phyloP scores from a whole-genome alignment of 768 basidiomycete species.

The Lentinula detonsa region DNA sequence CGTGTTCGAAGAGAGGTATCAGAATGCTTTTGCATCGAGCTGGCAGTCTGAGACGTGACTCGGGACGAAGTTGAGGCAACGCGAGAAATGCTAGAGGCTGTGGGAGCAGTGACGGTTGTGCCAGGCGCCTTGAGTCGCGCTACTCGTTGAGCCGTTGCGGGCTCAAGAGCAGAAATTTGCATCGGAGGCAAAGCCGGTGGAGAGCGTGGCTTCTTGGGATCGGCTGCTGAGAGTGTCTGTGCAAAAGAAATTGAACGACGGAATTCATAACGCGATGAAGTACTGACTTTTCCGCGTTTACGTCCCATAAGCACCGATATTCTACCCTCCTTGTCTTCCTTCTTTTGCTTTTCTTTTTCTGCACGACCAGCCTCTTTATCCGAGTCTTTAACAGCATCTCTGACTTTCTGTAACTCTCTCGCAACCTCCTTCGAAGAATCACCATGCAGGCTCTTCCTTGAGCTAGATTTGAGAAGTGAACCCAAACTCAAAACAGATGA shows the following conservation, averaged over 20 bases:
- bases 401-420: conserved; percentile 34
- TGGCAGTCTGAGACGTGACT: conserved; percentile 75
- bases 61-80: conserved; percentile 46
- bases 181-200: conserved; percentile 80
- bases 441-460: conserved; percentile 72
- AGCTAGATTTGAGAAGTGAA: conserved; percentile 81
- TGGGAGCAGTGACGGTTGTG: conserved; percentile 26
- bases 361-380: conserved; percentile 42
- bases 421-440: conserved; percentile 50
- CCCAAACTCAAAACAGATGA: conserved; percentile 79
- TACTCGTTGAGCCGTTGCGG: conserved; percentile 77
- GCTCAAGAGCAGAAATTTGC: conserved; percentile 82
- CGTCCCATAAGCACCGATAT: conserved; percentile 85
- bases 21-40: conserved; percentile 84
- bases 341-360: conserved; percentile 51
- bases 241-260: conserved; percentile 6
- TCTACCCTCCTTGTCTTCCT: conserved; percentile 85
- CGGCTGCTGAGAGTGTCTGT: conserved; percentile 80
- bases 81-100: conserved; percentile 5
- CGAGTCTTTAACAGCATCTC: conserved; percentile 36
- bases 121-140: conserved; percentile 68
- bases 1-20: conserved; percentile 72
- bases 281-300: conserved; percentile 82
- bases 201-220: conserved; percentile 68
- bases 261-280: conserved; percentile 11